These are phyloP conservation scores for Schizochytrium sp. DNA, from an alignment of 108 stramenopile genomes.

Conservation along the genomic window DNA sequence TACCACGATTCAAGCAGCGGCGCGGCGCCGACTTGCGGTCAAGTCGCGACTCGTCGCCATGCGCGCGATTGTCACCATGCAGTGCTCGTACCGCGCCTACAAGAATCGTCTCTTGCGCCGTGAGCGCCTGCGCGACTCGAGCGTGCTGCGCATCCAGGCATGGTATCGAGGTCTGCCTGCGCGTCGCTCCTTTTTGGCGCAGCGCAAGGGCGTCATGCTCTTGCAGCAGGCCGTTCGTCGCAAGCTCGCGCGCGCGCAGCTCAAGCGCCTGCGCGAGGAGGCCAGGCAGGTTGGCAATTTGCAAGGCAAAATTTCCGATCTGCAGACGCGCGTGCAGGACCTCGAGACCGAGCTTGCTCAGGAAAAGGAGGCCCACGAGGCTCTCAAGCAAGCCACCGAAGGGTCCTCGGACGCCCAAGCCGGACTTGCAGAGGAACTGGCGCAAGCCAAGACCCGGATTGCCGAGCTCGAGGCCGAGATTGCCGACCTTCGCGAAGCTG, in stretches of 20 bases:
- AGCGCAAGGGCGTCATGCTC: slow-evolving; percentile 28
- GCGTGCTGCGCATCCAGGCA: slow-evolving; percentile 57
- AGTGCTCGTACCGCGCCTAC: slow-evolving; percentile 64
- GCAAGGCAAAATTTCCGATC: not conserved
- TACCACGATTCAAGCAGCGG: slow-evolving; percentile 64
- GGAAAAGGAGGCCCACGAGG: not conserved
- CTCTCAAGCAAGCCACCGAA: not conserved
- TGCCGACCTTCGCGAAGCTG: not conserved
- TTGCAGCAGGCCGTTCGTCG: slow-evolving; percentile 38
- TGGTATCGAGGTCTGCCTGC: slow-evolving; percentile 1
- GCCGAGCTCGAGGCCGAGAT: not conserved
- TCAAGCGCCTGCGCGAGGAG: slow-evolving; percentile 45
- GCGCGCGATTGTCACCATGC: slow-evolving; percentile 55
- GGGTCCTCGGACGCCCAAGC: not conserved
- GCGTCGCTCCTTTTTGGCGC: not conserved
- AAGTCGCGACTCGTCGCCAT: slow-evolving; percentile 46
- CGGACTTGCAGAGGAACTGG: not conserved
- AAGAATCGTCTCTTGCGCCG: not conserved
- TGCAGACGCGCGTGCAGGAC: not conserved
- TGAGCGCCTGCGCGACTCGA: slow-evolving; percentile 40
- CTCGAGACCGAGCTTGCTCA: not conserved
- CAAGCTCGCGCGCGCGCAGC: slow-evolving; percentile 40
- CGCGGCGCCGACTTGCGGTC: slow-evolving; percentile 61
- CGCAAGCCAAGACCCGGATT: not conserved
- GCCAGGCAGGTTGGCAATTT: not conserved